A percentile compares a stretch with the other conserved stretches of the same genome.
phyloP scores from a whole-genome alignment of 1,284 basidiomycete species.

The Volvariella volvacea region DNA sequence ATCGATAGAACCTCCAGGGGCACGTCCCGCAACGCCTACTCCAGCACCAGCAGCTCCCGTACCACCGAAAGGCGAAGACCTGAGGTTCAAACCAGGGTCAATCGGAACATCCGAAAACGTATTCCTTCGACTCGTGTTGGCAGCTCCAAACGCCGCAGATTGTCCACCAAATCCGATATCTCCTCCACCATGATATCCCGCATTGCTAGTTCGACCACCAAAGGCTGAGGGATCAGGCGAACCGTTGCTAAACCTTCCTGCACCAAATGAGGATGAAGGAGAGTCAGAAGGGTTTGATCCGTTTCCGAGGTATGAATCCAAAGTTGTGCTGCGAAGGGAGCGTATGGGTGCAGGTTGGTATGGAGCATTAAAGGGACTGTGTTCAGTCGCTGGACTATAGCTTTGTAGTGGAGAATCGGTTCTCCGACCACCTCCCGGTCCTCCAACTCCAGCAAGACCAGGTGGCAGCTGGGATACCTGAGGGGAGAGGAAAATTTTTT shows the following conservation, averaged over 20 bases:
- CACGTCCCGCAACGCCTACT: slow-evolving; percentile 24
- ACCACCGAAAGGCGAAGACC: slow-evolving; percentile 24
- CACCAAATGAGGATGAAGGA: slow-evolving; percentile 63
- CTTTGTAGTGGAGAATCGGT: slow-evolving; percentile 33
- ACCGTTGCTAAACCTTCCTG: slow-evolving; percentile 51
- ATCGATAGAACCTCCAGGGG: slow-evolving; percentile 27
- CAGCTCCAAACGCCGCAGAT: slow-evolving; percentile 2
- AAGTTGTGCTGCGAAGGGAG: slow-evolving; percentile 44
- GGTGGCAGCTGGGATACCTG: slow-evolving; percentile 40
- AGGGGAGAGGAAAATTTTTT: slow-evolving; percentile 60
- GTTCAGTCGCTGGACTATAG: slow-evolving; percentile 26
- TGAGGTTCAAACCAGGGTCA: slow-evolving; percentile 23
- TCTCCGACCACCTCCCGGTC: slow-evolving; percentile 48
- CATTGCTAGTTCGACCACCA: slow-evolving; percentile 38
- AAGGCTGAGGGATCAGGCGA: slow-evolving; percentile 63
- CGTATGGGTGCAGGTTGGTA: slow-evolving; percentile 62
- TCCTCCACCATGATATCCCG: slow-evolving; percentile 27
- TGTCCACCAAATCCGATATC: slow-evolving; percentile 21
- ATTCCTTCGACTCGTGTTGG: slow-evolving; percentile 1
- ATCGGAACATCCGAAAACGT: slow-evolving; percentile 13
- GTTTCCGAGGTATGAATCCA: slow-evolving; percentile 51
- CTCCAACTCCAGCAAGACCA: slow-evolving; percentile 38
- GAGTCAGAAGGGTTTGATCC: slow-evolving; percentile 56
- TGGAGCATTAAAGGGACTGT: slow-evolving; percentile 38
- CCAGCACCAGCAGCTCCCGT: too few relatives aligned